phyloP scores from a whole-genome alignment of 1,139 yeast species.

The Wickerhamomyces sp. region DNA sequence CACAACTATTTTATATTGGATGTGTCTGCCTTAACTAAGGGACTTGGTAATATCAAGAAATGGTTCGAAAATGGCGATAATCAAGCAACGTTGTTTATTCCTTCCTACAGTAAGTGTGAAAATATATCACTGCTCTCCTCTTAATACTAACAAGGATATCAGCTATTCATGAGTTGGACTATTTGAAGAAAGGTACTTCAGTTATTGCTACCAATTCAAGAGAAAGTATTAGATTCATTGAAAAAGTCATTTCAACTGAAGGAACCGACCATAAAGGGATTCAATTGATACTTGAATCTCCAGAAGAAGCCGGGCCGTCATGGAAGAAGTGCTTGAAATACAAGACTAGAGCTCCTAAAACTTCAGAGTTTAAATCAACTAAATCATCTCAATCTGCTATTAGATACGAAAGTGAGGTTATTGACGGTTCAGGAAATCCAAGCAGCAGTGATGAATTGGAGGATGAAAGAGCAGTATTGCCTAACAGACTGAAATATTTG shows the following conservation, averaged over 20 bases:
- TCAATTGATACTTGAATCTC: conserved; percentile 32
- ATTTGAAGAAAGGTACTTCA: conserved; percentile 48
- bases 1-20: conserved; percentile 42
- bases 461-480: conserved; percentile 39
- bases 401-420: conserved; percentile 8
- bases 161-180: conserved; percentile 52
- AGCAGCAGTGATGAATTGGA: neutral
- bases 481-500: conserved; percentile 43
- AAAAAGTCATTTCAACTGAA: conserved; percentile 32
- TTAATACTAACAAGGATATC: neutral
- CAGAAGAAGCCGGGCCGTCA: conserved; percentile 41
- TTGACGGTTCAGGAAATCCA: neutral
- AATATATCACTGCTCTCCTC: neutral
- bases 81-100: conserved; percentile 34
- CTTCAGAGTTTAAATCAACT: conserved; percentile 43
- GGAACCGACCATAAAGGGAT: conserved; percentile 14
- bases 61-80: conserved; percentile 41
- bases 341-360: conserved; percentile 40
- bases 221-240: conserved; percentile 53
- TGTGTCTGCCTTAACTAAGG: conserved; percentile 55
- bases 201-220: conserved; percentile 53
- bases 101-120: conserved; percentile 37
- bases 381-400: conserved; percentile 8
- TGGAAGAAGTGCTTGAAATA: conserved; percentile 47
- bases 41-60: conserved; percentile 53